A percentile compares a stretch with the other conserved stretches of the same genome.
These are phyloP conservation scores for Chimonanthus salicifolius DNA, from an alignment of 164 flowering plant genomes.

Conservation along the genomic window DNA sequence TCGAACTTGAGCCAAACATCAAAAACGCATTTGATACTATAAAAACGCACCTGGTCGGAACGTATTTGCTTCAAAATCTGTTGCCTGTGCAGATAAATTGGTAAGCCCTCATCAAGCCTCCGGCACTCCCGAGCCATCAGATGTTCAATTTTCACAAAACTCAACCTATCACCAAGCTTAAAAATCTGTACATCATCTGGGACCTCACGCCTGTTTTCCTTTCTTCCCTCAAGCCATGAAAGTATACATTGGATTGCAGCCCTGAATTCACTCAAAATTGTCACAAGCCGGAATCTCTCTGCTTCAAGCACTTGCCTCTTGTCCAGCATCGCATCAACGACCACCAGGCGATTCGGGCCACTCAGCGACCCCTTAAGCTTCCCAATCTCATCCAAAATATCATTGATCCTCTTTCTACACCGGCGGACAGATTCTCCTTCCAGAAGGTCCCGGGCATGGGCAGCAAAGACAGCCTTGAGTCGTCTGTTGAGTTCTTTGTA, in stretches of 20 bases:
- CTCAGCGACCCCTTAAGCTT: constrained; percentile 8
- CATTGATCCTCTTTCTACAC: constrained; percentile 31
- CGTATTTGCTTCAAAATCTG: constrained; percentile 41
- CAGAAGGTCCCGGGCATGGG: constrained; percentile 16
- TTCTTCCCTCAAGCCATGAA: constrained; percentile 27
- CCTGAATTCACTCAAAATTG: constrained; percentile 54
- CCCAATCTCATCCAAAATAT: constrained; percentile 24
- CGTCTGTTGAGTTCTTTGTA: constrained; percentile 37
- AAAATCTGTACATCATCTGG: constrained; percentile 7
- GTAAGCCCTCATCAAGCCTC: constrained; percentile 67
- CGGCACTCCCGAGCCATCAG: constrained; percentile 54
- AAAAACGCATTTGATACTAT: neutral
- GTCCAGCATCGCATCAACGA: constrained; percentile 6
- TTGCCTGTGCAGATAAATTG: constrained; percentile 48
- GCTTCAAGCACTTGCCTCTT: constrained; percentile 27
- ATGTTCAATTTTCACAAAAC: constrained; percentile 46
- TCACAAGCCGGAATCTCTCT: constrained; percentile 39
- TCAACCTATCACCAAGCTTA: constrained; percentile 25
- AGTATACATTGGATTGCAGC: constrained; percentile 46
- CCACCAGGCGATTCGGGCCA: neutral
- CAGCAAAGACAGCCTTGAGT: constrained; percentile 37
- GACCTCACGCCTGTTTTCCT: neutral
- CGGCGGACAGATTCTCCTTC: constrained; percentile 30
- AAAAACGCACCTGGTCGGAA: constrained; percentile 47
- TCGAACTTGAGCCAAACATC: neutral